A percentile compares a stretch with the other conserved stretches of the same genome.
Evolutionary conservation across 805 yeast species (phyloP).

Genomic region (Sugiyamaella valdiviana): DNA sequence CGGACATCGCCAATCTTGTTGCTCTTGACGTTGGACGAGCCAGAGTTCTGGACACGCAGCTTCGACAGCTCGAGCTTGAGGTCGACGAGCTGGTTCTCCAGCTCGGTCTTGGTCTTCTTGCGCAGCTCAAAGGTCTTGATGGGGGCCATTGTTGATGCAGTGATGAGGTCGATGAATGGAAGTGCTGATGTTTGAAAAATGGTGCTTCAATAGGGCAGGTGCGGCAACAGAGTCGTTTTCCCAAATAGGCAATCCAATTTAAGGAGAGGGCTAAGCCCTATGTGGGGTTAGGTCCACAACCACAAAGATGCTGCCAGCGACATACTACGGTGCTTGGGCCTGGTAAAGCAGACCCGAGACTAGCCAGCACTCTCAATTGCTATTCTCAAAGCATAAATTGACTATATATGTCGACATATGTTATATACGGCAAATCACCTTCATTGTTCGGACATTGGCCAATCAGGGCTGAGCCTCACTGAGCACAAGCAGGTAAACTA

Average conservation of each 20-base stretch:
- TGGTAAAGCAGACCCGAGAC: too few species aligned
- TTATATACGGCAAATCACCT: too few species aligned
- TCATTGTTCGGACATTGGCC: too few species aligned
- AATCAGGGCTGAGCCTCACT: too few species aligned
- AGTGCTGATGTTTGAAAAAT: background rate
- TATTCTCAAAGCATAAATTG: too few species aligned
- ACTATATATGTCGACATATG: too few species aligned
- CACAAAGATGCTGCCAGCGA: too few species aligned
- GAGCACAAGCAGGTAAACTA: too few species aligned
- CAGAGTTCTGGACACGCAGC: slow-evolving; percentile 93
- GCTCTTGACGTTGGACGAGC: slow-evolving; percentile 61
- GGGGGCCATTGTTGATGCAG: slow-evolving; percentile 10
- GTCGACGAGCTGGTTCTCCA: slow-evolving; percentile 88
- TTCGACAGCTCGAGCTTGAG: slow-evolving; percentile 94
- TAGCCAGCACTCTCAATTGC: too few species aligned
- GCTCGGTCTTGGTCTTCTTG: slow-evolving; percentile 94
- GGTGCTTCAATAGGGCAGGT: background rate
- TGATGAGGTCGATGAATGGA: background rate
- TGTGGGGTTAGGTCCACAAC: too few species aligned
- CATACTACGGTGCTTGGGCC: too few species aligned
- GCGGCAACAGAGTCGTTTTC: background rate
- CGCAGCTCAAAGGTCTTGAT: slow-evolving; percentile 93
- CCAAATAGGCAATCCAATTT: background rate
- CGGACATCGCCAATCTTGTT: slow-evolving; percentile 96
- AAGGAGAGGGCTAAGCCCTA: background rate